A percentile compares a stretch with the other conserved stretches of the same genome.
phyloP scores from a whole-genome alignment of 2,329 filamentous ascomycete species.

The Tricladium varicosporioides region DNA sequence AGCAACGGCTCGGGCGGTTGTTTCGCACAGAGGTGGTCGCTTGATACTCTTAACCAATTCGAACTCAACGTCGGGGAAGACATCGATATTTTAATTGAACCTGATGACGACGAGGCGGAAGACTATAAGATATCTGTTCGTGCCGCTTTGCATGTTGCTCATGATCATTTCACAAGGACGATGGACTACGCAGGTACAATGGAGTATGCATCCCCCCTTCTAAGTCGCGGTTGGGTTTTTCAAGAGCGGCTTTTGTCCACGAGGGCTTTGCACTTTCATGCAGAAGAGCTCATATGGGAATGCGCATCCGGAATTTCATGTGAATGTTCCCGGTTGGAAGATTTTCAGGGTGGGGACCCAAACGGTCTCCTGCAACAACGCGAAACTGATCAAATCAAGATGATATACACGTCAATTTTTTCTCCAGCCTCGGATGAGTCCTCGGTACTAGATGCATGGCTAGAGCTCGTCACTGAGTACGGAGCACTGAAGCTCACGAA shows the following conservation, averaged over 20 bases:
- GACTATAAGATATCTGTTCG: background rate
- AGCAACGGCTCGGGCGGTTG: background rate
- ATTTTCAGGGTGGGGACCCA: background rate
- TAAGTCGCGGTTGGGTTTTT: constrained; percentile 1
- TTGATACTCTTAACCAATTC: background rate
- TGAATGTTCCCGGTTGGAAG: background rate
- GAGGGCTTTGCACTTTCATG: constrained; percentile 1
- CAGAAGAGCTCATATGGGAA: constrained; percentile 4
- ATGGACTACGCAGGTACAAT: constrained; percentile 3
- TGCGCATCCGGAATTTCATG: constrained; percentile 2
- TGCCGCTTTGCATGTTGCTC: constrained; percentile 2
- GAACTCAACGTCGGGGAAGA: background rate
- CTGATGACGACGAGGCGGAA: background rate
- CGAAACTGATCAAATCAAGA: background rate
- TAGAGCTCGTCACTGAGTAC: background rate
- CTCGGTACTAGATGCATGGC: background rate
- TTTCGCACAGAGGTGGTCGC: constrained; percentile 1
- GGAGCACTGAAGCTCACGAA: constrained; percentile 1
- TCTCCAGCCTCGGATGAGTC: background rate
- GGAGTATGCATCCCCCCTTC: background rate
- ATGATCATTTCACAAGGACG: background rate
- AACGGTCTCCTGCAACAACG: constrained; percentile 1
- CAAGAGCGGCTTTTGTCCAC: constrained; percentile 1
- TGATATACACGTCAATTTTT: background rate
- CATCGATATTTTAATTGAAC: background rate